Evolutionary conservation across 345 rosid species (phyloP).

Genomic region (Physaria fendleri): DNA sequence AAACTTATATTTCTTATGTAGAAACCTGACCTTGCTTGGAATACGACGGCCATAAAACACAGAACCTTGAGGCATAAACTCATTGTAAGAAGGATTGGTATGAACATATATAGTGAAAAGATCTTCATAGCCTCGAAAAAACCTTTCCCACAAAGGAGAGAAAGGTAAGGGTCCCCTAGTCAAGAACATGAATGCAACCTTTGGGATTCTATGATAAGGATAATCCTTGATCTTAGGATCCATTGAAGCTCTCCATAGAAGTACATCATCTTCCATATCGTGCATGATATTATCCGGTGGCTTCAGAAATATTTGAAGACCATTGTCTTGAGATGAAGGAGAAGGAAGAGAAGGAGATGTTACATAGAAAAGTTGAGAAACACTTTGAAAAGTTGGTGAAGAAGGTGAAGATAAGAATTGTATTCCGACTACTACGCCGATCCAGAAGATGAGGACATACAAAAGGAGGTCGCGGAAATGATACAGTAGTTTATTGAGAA

Average conservation of each 20-base stretch:
- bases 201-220: conserved; percentile 54
- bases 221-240: conserved; percentile 27
- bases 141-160: conserved; percentile 81
- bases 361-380: background rate
- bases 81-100: conserved; percentile 44
- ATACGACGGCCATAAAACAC: conserved; percentile 59
- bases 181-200: conserved; percentile 85
- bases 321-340: background rate
- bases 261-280: conserved; percentile 60
- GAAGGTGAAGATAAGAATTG: conserved; percentile 25
- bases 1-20: background rate
- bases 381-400: background rate
- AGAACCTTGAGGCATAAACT: conserved; percentile 36
- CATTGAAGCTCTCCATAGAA: conserved; percentile 68
- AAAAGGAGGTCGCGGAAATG: conserved; percentile 35
- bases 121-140: conserved; percentile 57
- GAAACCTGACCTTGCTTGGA: conserved; percentile 58
- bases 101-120: conserved; percentile 64
- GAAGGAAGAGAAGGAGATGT: background rate
- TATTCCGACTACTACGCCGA: conserved; percentile 47
- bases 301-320: conserved; percentile 36
- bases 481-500: conserved; percentile 33
- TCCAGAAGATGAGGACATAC: conserved; percentile 32
- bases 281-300: conserved; percentile 38
- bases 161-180: conserved; percentile 61